These are phyloP conservation scores for Gastrolobium villosum DNA, from an alignment of 306 rosid species.

Conservation along the genomic window DNA sequence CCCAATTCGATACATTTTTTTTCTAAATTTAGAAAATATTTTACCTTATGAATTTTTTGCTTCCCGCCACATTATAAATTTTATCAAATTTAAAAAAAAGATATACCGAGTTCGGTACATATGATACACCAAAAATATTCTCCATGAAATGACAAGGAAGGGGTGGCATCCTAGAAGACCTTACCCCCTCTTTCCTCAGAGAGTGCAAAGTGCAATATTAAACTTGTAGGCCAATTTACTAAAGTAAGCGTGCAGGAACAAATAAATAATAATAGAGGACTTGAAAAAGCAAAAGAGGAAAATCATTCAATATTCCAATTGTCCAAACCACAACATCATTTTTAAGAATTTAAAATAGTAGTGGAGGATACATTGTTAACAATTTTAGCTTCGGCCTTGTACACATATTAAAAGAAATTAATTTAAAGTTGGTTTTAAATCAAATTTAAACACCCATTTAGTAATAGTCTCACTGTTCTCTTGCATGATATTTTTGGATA, in stretches of 20 bases:
- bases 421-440: neutral
- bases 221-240: conserved; percentile 55
- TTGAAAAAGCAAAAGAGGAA: conserved; percentile 46
- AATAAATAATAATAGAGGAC: conserved; percentile 47
- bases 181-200: conserved; percentile 35
- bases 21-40: too few relatives aligned
- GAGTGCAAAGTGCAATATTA: conserved; percentile 47
- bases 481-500: too few relatives aligned
- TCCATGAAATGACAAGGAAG: conserved; percentile 47
- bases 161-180: conserved; percentile 34
- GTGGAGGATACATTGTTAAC: conserved; percentile 9
- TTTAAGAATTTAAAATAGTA: conserved; percentile 2
- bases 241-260: conserved; percentile 63
- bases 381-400: neutral
- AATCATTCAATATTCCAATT: conserved; percentile 51
- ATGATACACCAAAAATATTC: too few relatives aligned
- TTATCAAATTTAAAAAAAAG: too few relatives aligned
- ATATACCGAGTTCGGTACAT: too few relatives aligned
- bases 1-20: too few relatives aligned
- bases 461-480: too few relatives aligned
- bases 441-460: neutral
- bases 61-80: too few relatives aligned
- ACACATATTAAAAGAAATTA: neutral
- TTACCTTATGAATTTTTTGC: too few relatives aligned
- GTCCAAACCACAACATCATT: conserved; percentile 48